Percentiles rank a stretch among this genome's conserved stretches.
phyloP scores from a whole-genome alignment of 768 basidiomycete genomes.

The Lentinus brumalis region DNA sequence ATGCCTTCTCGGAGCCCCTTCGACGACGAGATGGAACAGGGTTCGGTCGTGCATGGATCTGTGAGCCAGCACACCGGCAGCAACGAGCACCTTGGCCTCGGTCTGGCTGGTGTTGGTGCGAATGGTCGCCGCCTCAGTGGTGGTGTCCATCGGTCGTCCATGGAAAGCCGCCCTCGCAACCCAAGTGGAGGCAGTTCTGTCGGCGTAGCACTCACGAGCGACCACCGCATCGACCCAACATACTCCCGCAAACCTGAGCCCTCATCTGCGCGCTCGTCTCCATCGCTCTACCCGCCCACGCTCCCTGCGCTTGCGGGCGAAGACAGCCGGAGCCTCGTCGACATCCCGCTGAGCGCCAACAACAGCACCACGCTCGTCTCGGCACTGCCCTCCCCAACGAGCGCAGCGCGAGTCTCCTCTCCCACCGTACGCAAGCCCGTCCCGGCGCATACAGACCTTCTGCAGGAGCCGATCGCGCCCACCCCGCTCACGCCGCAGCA shows the following conservation, averaged over 20 bases:
- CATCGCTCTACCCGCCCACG: conserved; percentile 20
- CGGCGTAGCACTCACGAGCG: conserved; percentile 17
- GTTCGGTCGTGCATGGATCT: not conserved
- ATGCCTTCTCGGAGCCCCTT: conserved; percentile 10
- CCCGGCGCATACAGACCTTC: conserved; percentile 4
- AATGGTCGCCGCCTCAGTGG: conserved; percentile 4
- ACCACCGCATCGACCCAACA: conserved; percentile 1
- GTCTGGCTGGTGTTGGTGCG: conserved; percentile 14
- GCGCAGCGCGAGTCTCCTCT: conserved; percentile 1
- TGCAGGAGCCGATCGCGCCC: conserved; percentile 1
- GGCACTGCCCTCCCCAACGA: conserved; percentile 7
- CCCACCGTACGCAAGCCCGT: conserved; percentile 13
- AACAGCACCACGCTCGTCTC: not conserved
- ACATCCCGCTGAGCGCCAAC: conserved; percentile 9
- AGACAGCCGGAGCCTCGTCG: conserved; percentile 9
- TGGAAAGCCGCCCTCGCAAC: conserved; percentile 1
- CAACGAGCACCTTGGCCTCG: conserved; percentile 2
- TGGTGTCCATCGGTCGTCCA: not conserved
- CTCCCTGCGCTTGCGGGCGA: conserved; percentile 3
- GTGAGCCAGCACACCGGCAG: not conserved
- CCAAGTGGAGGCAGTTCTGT: conserved; percentile 8
- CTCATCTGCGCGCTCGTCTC: conserved; percentile 17
- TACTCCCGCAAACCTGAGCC: not conserved
- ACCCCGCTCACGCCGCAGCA: conserved; percentile 4
- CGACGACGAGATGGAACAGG: conserved; percentile 5